These are phyloP conservation scores for Parachaetomium inaequale DNA, from an alignment of 495 filamentous ascomycete species.

Conservation along the genomic window DNA sequence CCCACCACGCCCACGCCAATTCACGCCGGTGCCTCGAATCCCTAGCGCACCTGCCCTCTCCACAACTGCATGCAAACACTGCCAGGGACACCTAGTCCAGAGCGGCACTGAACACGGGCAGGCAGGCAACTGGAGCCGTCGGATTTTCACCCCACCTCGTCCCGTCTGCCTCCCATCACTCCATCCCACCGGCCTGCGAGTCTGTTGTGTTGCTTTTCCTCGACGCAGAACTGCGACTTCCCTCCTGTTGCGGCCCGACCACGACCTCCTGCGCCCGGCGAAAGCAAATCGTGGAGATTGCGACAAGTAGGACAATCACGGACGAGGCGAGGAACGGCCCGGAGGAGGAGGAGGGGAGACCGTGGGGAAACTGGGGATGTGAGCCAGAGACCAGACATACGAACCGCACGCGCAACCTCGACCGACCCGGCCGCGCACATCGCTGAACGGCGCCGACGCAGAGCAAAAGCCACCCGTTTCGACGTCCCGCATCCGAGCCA, in stretches of 20 bases:
- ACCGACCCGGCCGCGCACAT: background rate
- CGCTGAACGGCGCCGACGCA: conserved; percentile 1
- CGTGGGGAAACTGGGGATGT: conserved; percentile 2
- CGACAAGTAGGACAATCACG: conserved; percentile 5
- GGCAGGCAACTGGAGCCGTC: conserved; percentile 3
- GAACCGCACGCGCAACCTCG: background rate
- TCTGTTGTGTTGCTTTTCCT: background rate
- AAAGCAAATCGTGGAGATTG: conserved; percentile 12
- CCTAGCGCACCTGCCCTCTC: background rate
- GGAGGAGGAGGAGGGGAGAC: conserved; percentile 2
- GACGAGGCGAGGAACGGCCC: background rate
- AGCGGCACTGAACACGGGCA: background rate
- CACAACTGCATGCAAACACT: conserved; percentile 8
- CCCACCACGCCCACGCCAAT: background rate
- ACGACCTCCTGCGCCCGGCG: background rate
- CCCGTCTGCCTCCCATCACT: background rate
- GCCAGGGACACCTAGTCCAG: background rate
- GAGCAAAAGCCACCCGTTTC: conserved; percentile 11
- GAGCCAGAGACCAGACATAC: conserved; percentile 2
- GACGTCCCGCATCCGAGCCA: conserved; percentile 23
- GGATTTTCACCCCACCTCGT: conserved; percentile 13
- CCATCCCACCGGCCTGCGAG: background rate
- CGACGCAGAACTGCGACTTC: background rate
- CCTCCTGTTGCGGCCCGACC: background rate
- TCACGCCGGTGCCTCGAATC: no score